A percentile compares a stretch with the other conserved stretches of the same genome.
phyloP scores from a whole-genome alignment of 2,329 filamentous ascomycete genomes.

The Pseudogymnoascus pannorum region DNA sequence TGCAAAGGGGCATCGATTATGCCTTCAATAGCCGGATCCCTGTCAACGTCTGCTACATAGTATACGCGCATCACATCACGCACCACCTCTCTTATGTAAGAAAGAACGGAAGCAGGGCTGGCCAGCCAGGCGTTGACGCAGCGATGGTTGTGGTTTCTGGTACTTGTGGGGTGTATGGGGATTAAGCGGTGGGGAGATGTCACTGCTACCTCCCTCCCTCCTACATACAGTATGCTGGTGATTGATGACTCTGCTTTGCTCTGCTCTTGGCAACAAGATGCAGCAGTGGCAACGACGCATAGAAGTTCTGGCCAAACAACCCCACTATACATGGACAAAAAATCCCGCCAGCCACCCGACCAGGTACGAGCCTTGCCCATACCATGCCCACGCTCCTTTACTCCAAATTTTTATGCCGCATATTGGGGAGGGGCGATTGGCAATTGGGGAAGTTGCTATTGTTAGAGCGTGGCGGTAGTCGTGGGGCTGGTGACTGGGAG shows the following conservation, averaged over 20 bases:
- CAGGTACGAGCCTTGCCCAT: neutral
- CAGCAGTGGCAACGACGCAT: no score
- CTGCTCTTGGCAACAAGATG: no score
- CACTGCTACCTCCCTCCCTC: neutral
- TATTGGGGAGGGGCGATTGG: neutral
- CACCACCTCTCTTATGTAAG: neutral
- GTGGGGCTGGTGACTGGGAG: neutral
- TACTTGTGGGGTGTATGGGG: neutral
- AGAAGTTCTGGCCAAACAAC: no score
- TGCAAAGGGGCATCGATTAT: neutral
- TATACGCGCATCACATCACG: no score
- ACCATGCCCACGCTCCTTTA: neutral
- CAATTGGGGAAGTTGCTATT: neutral
- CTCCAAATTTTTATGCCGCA: neutral
- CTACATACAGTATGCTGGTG: no score
- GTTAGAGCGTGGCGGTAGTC: neutral
- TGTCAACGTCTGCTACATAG: neutral
- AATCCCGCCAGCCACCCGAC: slow-evolving; percentile 2
- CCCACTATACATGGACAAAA: neutral
- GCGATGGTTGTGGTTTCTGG: neutral
- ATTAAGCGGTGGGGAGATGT: neutral
- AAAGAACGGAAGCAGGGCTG: no score
- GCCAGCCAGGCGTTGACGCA: neutral
- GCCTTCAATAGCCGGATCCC: neutral
- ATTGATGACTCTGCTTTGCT: no score